Evolutionary conservation across 805 yeast species (phyloP).

Genomic region (Wickerhamomyces mucosus): DNA sequence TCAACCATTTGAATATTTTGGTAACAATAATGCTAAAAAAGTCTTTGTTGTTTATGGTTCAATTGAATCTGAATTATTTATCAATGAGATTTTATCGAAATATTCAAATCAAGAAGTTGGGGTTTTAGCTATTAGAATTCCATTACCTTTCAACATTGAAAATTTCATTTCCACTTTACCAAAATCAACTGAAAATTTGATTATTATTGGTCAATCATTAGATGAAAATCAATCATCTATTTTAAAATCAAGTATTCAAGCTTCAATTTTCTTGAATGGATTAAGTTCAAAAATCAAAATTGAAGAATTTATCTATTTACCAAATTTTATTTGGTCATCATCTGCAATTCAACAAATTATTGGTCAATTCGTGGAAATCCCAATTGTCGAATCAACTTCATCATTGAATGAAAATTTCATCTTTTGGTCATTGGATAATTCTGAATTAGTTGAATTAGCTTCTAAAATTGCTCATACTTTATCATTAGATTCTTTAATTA

Average conservation of each 20-base stretch:
- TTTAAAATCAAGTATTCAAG: conserved; percentile 63
- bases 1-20: conserved; percentile 61
- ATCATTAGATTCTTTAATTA: conserved; percentile 49
- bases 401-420: conserved; percentile 26
- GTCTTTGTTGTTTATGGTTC: conserved; percentile 83
- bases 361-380: conserved; percentile 29
- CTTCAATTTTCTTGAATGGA: conserved; percentile 49
- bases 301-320: conserved; percentile 42
- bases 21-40: conserved; percentile 50
- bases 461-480: conserved; percentile 59
- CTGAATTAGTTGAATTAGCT: conserved; percentile 44
- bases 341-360: conserved; percentile 41
- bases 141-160: conserved; percentile 65
- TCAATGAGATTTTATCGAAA: conserved; percentile 28
- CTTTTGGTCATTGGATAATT: conserved; percentile 65
- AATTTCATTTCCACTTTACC: conserved; percentile 57
- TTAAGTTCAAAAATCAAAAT: conserved; percentile 26
- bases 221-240: conserved; percentile 23
- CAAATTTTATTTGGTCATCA: conserved; percentile 48
- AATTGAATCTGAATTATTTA: conserved; percentile 47
- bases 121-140: conserved; percentile 62
- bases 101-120: conserved; percentile 39
- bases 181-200: conserved; percentile 42
- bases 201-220: conserved; percentile 56
- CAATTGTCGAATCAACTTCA: conserved; percentile 11